Percentiles rank a stretch among this genome's conserved stretches.
phyloP scores from a whole-genome alignment of 768 basidiomycete genomes.

The Strobilomyces dryophilus region DNA sequence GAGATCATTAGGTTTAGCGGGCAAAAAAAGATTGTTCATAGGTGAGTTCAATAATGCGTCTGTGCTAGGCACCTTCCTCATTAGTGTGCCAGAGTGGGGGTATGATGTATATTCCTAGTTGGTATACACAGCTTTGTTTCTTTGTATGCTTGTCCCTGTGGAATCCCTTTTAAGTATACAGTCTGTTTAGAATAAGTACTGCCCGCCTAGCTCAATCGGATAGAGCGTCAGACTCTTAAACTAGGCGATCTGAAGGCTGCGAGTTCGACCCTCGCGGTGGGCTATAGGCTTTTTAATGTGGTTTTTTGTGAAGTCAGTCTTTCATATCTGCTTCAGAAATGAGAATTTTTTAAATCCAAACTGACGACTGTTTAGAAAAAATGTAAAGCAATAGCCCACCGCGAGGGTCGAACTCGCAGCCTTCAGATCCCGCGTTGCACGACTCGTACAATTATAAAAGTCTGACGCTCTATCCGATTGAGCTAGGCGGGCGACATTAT shows the following conservation, averaged over 20 bases:
- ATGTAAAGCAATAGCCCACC: conserved; percentile 53
- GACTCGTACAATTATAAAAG: conserved; percentile 41
- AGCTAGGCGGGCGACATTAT: conserved; percentile 51
- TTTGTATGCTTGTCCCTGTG: background rate
- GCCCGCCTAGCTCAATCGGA: conserved; percentile 68
- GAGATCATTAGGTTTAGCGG: conserved; percentile 81
- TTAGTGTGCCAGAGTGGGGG: conserved; percentile 26
- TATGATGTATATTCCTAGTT: conserved; percentile 10
- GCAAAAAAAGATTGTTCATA: conserved; percentile 56
- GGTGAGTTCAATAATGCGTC: conserved; percentile 24
- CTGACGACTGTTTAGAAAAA: too few species aligned
- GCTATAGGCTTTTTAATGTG: conserved; percentile 34
- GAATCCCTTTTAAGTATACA: background rate
- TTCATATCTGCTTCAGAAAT: too few species aligned
- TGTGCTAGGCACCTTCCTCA: background rate
- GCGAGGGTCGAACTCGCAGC: conserved; percentile 85
- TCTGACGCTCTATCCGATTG: conserved; percentile 69
- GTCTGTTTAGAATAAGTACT: background rate
- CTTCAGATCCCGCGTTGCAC: conserved; percentile 58
- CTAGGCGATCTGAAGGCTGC: conserved; percentile 55
- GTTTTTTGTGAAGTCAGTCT: background rate
- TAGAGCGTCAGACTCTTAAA: conserved; percentile 65
- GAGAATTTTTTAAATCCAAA: too few species aligned
- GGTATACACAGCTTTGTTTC: background rate
- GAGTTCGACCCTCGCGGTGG: conserved; percentile 64